A percentile compares a stretch with the other conserved stretches of the same genome.
These are phyloP conservation scores for Sarcodon sp. DNA, from an alignment of 768 basidiomycete genomes.

Conservation along the genomic window DNA sequence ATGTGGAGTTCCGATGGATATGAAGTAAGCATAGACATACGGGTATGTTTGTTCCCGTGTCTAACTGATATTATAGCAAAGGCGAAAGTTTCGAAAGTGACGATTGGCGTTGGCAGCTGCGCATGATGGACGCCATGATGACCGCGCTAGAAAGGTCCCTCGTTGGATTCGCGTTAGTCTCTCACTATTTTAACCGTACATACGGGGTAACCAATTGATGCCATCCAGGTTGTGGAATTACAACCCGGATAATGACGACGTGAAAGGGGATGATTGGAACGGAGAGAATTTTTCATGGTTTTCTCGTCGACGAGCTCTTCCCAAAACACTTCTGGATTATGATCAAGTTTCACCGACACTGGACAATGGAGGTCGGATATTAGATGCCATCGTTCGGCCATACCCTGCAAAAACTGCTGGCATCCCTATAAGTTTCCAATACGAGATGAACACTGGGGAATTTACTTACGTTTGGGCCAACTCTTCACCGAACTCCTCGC, in stretches of 20 bases:
- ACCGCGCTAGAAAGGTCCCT: slow-evolving; percentile 67
- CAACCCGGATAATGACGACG: slow-evolving; percentile 77
- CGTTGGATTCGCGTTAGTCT: slow-evolving; percentile 75
- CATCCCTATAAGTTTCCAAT: slow-evolving; percentile 58
- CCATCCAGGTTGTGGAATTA: slow-evolving; percentile 80
- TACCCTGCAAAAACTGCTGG: slow-evolving; percentile 89
- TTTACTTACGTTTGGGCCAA: slow-evolving; percentile 55
- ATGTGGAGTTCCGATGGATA: slow-evolving; percentile 92
- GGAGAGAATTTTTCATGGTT: slow-evolving; percentile 98
- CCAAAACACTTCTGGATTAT: slow-evolving; percentile 37
- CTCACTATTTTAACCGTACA: neutral
- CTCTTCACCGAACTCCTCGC: slow-evolving; percentile 5
- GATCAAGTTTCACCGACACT: slow-evolving; percentile 55
- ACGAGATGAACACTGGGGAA: slow-evolving; percentile 63
- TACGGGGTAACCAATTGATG: neutral
- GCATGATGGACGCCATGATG: slow-evolving; percentile 94
- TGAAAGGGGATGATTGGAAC: slow-evolving; percentile 81
- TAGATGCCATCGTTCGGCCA: slow-evolving; percentile 74
- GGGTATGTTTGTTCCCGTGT: neutral
- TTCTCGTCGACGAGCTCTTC: slow-evolving; percentile 45
- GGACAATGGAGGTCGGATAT: slow-evolving; percentile 73
- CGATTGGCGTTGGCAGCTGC: slow-evolving; percentile 69
- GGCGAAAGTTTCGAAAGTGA: slow-evolving; percentile 60
- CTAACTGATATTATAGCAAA: slow-evolving; percentile 28
- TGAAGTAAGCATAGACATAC: slow-evolving; percentile 54